Evolutionary conservation across 352 stramenopile species (phyloP).

Genomic region (Pythium brachiatum): DNA sequence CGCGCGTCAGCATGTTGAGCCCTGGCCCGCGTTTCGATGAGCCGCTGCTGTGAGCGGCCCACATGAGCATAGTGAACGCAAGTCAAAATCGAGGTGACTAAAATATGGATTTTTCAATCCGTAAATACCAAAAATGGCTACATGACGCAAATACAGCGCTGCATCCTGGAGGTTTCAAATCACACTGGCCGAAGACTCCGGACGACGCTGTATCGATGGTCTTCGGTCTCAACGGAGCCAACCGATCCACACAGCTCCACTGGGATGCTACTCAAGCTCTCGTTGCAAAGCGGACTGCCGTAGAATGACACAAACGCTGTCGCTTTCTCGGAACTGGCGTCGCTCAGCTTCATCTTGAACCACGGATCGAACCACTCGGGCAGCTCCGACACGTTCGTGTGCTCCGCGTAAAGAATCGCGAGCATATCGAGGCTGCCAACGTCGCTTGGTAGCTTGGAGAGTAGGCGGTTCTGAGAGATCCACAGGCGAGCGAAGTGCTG

Average conservation of each 20-base stretch:
- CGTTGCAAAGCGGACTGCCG: not conserved
- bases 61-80: too few relatives aligned
- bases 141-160: too few relatives aligned
- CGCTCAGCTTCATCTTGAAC: not conserved
- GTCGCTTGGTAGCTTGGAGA: not conserved
- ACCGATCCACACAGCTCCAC: not conserved
- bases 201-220: constrained; percentile 2
- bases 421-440: not conserved
- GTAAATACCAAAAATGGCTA: too few relatives aligned
- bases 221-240: not conserved
- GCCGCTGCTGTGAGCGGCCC: too few relatives aligned
- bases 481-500: not conserved
- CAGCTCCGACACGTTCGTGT: constrained; percentile 10
- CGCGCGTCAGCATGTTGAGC: too few relatives aligned
- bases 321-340: not conserved
- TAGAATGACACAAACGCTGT: not conserved
- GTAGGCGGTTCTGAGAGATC: not conserved
- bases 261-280: not conserved
- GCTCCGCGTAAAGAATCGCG: not conserved
- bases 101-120: too few relatives aligned
- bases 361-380: constrained; percentile 1
- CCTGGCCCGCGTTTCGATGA: too few relatives aligned
- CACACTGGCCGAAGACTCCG: not conserved
- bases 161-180: too few relatives aligned
- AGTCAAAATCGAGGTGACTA: too few relatives aligned